Evolutionary conservation across 192 early-diverging fungal genomes (phyloP).

Genomic region (Podila horticola): DNA sequence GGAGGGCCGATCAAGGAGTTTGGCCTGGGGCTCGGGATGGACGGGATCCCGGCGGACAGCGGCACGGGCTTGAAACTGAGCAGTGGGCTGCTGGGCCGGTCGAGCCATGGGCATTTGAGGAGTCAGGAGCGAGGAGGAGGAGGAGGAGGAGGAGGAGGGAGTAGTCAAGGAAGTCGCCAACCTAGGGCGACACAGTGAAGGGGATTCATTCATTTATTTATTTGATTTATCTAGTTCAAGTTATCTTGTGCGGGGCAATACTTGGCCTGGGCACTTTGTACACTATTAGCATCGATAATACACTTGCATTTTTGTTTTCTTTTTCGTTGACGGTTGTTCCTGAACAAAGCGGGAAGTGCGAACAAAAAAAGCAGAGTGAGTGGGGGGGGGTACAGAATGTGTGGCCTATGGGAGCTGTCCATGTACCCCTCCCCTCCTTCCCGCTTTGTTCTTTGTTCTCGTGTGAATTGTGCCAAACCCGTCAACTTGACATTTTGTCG

Average conservation of each 20-base stretch:
- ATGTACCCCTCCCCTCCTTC: not conserved
- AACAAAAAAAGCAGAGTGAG: too few species aligned
- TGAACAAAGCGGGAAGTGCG: too few species aligned
- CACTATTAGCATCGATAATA: too few species aligned
- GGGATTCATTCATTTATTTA: not conserved
- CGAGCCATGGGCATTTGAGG: not conserved
- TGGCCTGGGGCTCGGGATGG: slow-evolving; percentile 43
- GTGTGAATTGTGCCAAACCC: not conserved
- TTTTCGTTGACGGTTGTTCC: too few species aligned
- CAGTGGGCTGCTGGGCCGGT: slow-evolving; percentile 8
- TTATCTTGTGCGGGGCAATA: too few species aligned
- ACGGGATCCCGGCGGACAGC: slow-evolving; percentile 34
- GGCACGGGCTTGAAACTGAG: slow-evolving; percentile 39
- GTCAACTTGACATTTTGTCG: not conserved
- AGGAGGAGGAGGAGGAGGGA: not conserved
- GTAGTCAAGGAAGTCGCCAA: not conserved
- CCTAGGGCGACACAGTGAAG: not conserved
- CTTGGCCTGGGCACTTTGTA: too few species aligned
- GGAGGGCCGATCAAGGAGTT: slow-evolving; percentile 22
- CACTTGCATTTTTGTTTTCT: too few species aligned
- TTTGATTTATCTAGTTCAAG: not conserved
- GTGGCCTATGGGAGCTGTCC: not conserved
- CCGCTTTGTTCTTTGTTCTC: not conserved
- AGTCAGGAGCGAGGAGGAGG: not conserved
- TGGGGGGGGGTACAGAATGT: too few species aligned